Base-by-base conservation (phyloP, 2,329 filamentous ascomycete genomes). In the Penicillium sp. region DNA sequence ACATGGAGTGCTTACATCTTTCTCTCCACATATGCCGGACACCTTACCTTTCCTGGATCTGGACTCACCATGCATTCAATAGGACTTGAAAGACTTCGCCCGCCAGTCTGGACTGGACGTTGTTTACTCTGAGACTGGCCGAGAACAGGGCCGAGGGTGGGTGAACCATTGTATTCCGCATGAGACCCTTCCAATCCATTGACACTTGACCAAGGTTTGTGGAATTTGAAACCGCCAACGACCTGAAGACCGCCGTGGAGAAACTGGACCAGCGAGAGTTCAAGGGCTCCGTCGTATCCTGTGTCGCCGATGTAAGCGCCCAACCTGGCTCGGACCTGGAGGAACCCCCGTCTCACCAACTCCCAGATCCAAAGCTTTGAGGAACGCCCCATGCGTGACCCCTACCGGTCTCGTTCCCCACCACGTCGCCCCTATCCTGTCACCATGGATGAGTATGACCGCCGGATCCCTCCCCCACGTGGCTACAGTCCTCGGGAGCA, bases 11-110 rank as follows among this genome's bases (percentile, higher is more conserved):
- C 37, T 35, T 38, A 28, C 28, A 15, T 43, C 31, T 33, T 34
- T 43, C 29, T 32, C 28, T 46, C 43, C 40, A 49, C 51, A 29
- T 54, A 26, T 46, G 32, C 43, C 43, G 57, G 58, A 57, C 24
- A 52, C 34, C 52, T 48, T 54, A 33, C 19, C 57, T 50, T 62
- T 58, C 75, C 78, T 76, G 75, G 78, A 81, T 70, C 75, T 71
- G 80, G 75, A 89, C 87, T 90, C 87, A 93, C 85, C 79, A 80
- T 61, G 44, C 81, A 79, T 78, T 83, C 76, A 84, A 75, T 89
- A 98, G 93, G 93, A 98, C 74, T 83, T 98, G 48, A 98, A 98
- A 87, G 93, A 98, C 72, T 98, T 98, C 74, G 93, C 93, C 56
- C 89, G 93, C 69, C 88, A 94, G 72, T 94, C 91, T 71, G 89